Evolutionary conservation across 257 asterid genomes (phyloP).

Genomic region (Solanum bulbocastanum): DNA sequence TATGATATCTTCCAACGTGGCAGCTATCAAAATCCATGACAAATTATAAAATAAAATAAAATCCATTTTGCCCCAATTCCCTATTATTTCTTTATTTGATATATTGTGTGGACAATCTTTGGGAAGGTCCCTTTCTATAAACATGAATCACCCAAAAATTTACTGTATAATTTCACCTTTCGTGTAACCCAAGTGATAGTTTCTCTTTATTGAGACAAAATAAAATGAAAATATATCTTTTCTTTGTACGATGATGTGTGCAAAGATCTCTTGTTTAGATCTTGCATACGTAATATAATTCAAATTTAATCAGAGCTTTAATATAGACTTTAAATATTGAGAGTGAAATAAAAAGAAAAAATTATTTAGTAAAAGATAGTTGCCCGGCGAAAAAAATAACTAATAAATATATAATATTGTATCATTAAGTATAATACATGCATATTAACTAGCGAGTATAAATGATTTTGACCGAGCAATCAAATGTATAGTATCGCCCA

Average conservation of each 20-base stretch:
- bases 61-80: not conserved
- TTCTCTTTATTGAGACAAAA: not conserved
- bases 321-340: no score
- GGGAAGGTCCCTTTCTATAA: conserved; percentile 2
- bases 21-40: not conserved
- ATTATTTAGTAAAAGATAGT: not conserved
- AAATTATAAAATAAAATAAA: not conserved
- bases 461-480: not conserved
- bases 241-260: not conserved
- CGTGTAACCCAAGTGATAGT: conserved; percentile 14
- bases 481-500: not conserved
- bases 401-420: not conserved
- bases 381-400: not conserved
- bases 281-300: no score
- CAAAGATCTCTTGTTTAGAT: not conserved
- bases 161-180: not conserved
- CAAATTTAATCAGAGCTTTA: no score
- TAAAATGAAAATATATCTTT: not conserved
- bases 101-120: not conserved
- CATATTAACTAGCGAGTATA: not conserved
- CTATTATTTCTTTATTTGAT: not conserved
- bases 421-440: no score
- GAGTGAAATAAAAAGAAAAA: not conserved
- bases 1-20: conserved; percentile 2
- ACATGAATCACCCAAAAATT: not conserved